Base-by-base conservation (phyloP, 768 basidiomycete genomes). In the Fomitopsis serialis region DNA sequence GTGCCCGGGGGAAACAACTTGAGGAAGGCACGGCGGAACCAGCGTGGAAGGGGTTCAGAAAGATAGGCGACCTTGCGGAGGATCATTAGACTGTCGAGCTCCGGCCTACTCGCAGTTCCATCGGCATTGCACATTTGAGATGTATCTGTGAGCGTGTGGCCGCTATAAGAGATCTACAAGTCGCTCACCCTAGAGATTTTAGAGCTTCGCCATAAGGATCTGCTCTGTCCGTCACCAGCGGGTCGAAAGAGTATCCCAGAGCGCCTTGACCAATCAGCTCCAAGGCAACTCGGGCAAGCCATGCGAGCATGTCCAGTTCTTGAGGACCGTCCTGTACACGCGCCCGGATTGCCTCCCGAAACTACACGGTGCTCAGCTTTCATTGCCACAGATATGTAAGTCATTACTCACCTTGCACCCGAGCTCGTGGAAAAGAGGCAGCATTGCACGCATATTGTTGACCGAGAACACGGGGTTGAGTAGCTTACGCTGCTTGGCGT, bases 181-280 rank as follows among this genome's bases (percentile, higher is more conserved):
- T 32, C 21, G 55, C 62, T 27, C 17, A 64, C 61, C 76, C 34
- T 63, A 70, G 60, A 69, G 52, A 25, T 40, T 57, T 57, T 3
- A 54, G 29, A 6, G 56, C 52, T 10, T 57, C 56, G 12, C 48
- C 42, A 21, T 35, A 46, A 19, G 56, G 52, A 13, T 43, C 34
- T 11, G 46, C 40, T 7, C 42, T 71, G 0, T 70, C 68, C 36
- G 70, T 69, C 9, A 53, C 59, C 5, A 32, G 29, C 3, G 61
- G 49, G 29, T 72, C 70, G 45, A 73, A 72, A 1, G 71, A 70
- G 44, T 66, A 67, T 0, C 73, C 73, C 27, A 80, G 66, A 4
- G 78, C 77, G 19, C 72, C 72, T 63, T 74, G 76, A 3, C 75
- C 77, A 37, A 80, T 72, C 37, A 79, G 55, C 53, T 66, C 65